Conservation (phyloP, 2,329 filamentous ascomycete species). For the Fusarium sp. region DNA sequence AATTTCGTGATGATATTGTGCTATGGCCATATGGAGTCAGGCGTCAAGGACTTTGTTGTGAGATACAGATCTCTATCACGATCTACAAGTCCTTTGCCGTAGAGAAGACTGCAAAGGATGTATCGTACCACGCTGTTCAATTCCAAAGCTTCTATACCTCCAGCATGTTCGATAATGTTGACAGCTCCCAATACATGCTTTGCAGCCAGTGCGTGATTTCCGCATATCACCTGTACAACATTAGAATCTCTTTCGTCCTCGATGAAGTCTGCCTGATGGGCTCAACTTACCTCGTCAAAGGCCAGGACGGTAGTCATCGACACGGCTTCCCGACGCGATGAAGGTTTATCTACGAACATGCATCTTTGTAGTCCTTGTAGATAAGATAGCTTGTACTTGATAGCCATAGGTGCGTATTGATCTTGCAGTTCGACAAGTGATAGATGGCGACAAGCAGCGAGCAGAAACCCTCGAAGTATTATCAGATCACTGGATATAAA, state of each 20-base stretch:
- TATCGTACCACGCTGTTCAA: constrained; percentile 1
- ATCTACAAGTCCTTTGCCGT: constrained; percentile 10
- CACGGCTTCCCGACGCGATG: background rate
- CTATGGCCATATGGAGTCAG: constrained; percentile 1
- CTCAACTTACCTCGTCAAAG: constrained; percentile 3
- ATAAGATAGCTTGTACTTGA: constrained; percentile 2
- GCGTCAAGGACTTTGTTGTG: background rate
- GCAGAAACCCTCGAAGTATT: background rate
- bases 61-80: background rate
- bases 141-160: background rate
- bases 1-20: background rate
- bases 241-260: background rate
- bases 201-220: constrained; percentile 7
- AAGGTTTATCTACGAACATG: background rate
- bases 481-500: background rate
- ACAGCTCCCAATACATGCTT: constrained; percentile 14
- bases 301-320: constrained; percentile 7
- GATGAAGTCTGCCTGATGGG: rapidly evolving
- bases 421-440: background rate
- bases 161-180: background rate
- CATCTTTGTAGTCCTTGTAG: background rate
- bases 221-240: background rate
- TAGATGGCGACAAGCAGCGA: constrained; percentile 6
- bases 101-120: constrained; percentile 9
- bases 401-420: background rate